Base-by-base conservation (phyloP, 352 stramenopile species). In the Peronospora farinosa region DNA sequence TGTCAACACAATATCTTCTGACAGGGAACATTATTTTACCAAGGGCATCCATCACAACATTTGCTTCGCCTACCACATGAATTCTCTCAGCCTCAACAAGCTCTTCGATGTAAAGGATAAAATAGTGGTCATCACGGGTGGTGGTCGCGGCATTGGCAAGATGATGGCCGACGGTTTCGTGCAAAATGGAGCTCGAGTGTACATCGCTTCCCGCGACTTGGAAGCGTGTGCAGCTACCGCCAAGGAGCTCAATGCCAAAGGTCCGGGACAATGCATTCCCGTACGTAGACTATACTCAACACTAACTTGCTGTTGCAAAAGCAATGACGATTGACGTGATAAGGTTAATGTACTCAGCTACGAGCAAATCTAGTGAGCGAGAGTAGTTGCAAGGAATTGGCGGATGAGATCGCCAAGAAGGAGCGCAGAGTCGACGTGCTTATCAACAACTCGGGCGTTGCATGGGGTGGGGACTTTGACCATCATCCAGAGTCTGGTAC, bases 141-240 rank as follows among this genome's bases (percentile, higher is more conserved):
- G 94, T 36, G 92, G 84, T 28, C 74, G 88, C 33, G 95, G 95
- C 31, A 97, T 98, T 63, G 95, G 95, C 43, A 80, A 86, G 48
- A 98, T 98, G 92, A 97, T 98, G 54, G 89, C 93, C 41, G 85
- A 94, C 54, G 88, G 87, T 11, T 98, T 97, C 65, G 78, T 92
- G 16, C 60, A 77, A 38, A 96, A 96, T 50, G 85, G 88, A 49
- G 90, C 90, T 42, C 97, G 88, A 55, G 94, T 98, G 5, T 90
- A 97, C 51, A 86, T 98, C 36, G 92, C 85, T 0, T 95, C 79
- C 40, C 87, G 92, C 15, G 83, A 84, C 51, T 60, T 86, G 50
- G 78, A 93, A 35, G 84, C 74, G 17, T 96, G 83, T 51, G 40
- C 76, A 28, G 61, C 81, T 21, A 91, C 90, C 0, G 85, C 87